Evolutionary conservation across 164 flowering plant species (phyloP), one percentile per base, ranked within the genome.

Genomic region (Stephania japonica): DNA sequence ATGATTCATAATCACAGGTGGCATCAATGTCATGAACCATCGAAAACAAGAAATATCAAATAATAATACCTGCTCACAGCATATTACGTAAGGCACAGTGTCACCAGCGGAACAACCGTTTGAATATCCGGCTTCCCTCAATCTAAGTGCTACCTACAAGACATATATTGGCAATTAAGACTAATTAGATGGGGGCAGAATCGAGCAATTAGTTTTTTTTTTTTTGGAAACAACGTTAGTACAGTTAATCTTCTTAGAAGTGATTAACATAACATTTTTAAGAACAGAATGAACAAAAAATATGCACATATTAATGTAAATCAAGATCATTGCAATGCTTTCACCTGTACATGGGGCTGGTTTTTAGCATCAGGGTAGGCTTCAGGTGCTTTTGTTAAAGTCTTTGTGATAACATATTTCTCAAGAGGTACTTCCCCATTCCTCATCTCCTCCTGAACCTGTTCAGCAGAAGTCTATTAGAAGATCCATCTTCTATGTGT

Each of bases 381-480:
- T 84, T 95, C 98, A 44, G 99, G 98, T 53, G 91, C 84, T 85
- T 89, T 95, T 65, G 97, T 93, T 78, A 95, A 80, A 72, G 97
- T 73, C 82, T 95, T 95, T 69, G 92, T 95, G 79, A 95, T 95
- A 65, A 95, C 85, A 83, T 91, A 95, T 79, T 93, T 95, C 81
- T 95, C 98, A 70, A 93, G 92, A 47, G 83, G 85, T 68, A 93
- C 84, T 86, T 90, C 88, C 65, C 98, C 98, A 47, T 83, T 89
- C 82, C 91, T 90, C 97, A 91, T 95, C 59, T 95, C 97, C 79
- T 93, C 97, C 70, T 92, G 93, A 47, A 91, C 90, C 99, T 95
- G 91, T 77, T 79, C 14, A 43, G 74, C 26, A 16, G 0, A 70
- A 19, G 71, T 38, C 67, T 61, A 77, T 26, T 44, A 7, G 21